Evolutionary conservation across 2,329 filamentous ascomycete species (phyloP).

Genomic region (Elsinoe arachidis): DNA sequence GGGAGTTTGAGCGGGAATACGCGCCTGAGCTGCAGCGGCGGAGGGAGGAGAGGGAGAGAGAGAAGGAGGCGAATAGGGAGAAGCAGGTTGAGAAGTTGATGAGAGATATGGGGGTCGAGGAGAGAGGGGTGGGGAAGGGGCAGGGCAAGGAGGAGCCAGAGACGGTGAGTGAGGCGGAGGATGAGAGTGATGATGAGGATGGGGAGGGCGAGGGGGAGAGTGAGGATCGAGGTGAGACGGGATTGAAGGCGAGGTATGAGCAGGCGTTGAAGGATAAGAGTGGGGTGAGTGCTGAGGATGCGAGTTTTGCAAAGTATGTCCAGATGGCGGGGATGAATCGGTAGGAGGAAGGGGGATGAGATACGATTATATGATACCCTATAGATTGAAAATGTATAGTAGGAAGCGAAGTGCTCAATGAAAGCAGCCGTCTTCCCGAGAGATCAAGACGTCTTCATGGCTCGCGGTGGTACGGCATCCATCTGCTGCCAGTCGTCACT

Average conservation of each 20-base stretch:
- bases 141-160: conserved; percentile 33
- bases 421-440: too few relatives aligned
- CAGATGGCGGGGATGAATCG: conserved; percentile 17
- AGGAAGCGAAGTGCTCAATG: background rate
- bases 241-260: conserved; percentile 67
- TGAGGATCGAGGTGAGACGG: conserved; percentile 43
- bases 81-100: conserved; percentile 87
- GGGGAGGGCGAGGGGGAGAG: conserved; percentile 50
- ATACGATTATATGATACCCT: conserved; percentile 11
- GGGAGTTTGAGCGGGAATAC: conserved; percentile 86
- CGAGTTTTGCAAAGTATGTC: conserved; percentile 22
- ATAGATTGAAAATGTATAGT: conserved; percentile 6
- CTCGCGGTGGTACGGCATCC: too few relatives aligned
- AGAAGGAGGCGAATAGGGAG: conserved; percentile 63
- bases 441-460: too few relatives aligned
- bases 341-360: background rate
- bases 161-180: conserved; percentile 43
- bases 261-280: conserved; percentile 57
- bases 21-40: conserved; percentile 80
- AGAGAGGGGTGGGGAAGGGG: conserved; percentile 24
- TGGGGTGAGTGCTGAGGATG: conserved; percentile 19
- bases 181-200: conserved; percentile 39
- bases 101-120: conserved; percentile 71
- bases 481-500: too few relatives aligned
- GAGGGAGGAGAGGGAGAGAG: conserved; percentile 63